These are phyloP conservation scores for Viridothelium virens DNA, from an alignment of 495 filamentous ascomycete genomes.

Conservation along the genomic window DNA sequence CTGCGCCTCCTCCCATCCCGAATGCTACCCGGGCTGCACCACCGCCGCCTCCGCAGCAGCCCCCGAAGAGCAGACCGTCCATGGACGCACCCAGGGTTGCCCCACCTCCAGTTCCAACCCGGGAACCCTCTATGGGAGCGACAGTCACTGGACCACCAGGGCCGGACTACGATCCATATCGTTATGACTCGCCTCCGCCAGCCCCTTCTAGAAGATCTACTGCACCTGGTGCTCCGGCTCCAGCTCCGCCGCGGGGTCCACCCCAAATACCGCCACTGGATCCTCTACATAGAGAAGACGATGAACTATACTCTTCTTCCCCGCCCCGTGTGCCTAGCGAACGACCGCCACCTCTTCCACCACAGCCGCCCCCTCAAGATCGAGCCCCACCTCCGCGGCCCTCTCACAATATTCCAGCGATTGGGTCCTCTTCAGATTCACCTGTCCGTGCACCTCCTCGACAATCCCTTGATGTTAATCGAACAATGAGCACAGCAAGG, in stretches of 20 bases:
- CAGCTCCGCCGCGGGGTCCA: constrained; percentile 20
- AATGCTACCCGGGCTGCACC: constrained; percentile 30
- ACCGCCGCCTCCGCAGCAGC: constrained; percentile 27
- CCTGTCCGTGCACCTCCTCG: constrained; percentile 34
- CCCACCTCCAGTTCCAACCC: constrained; percentile 29
- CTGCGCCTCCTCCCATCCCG: constrained; percentile 27
- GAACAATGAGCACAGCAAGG: constrained; percentile 44
- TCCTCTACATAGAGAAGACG: constrained; percentile 14
- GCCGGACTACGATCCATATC: constrained; percentile 38
- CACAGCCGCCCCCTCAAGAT: constrained; percentile 21
- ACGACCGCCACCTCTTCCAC: constrained; percentile 10
- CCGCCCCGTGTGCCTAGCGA: constrained; percentile 23
- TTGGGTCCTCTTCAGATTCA: neutral
- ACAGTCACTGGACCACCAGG: constrained; percentile 22
- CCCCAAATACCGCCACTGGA: constrained; percentile 22
- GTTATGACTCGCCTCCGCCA: constrained; percentile 21
- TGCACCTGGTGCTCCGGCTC: constrained; percentile 23
- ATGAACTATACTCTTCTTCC: constrained; percentile 32
- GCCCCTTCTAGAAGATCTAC: constrained; percentile 10
- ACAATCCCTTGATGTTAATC: constrained; percentile 62
- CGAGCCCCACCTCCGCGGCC: constrained; percentile 50
- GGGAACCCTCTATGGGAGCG: neutral
- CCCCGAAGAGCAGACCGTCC: constrained; percentile 28
- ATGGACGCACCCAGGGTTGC: constrained; percentile 33
- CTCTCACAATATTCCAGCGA: constrained; percentile 52